Evolutionary conservation across 2,329 filamentous ascomycete genomes (phyloP), one percentile per base, ranked within the genome.

Genomic region (Penicillium oxalicum): DNA sequence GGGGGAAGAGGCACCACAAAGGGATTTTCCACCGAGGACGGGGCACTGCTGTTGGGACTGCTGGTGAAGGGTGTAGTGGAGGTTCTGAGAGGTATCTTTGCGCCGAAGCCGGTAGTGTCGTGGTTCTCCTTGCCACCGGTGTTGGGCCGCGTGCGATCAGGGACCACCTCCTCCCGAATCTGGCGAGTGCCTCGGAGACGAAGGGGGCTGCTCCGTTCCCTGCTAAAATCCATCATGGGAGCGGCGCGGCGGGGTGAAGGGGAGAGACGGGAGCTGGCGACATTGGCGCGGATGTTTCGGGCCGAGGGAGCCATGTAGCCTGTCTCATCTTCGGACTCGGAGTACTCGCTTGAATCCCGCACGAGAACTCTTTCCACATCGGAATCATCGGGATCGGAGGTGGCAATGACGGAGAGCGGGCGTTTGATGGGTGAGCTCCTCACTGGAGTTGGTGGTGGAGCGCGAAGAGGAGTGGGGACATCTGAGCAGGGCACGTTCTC

Each of bases 401-500:
- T 60, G 11, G 70, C 61, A 11, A 74, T 61, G 24, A 73, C 69
- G 24, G 72, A 70, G 12, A 76, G 61, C 0, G 73, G 70, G 1
- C 73, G 64, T 57, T 76, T 76, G 3, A 66, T 65, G 25, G 66
- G 62, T 5, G 61, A 57, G 44, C 60, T 68, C 42, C 68, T 68
- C 36, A 66, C 61, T 9, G 67, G 63, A 40, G 60, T 67, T n/a
- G 66, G 64, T n/a, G 69, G 62, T 11, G 62, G 52, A 9, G 63
- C 47, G 45, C 61, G 67, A 9, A 69, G 59, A 2, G 70, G 69
- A 3, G 63, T 60, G 2, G 65, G 65, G 5, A 73, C 74, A 18
- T 70, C 59, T 1, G 67, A 68, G 7, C 70, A 68, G 49, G 11
- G 11, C 11, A 76, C 69, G 50, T 78, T 78, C 60, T 79, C 76